A percentile compares a stretch with the other conserved stretches of the same genome.
phyloP scores from a whole-genome alignment of 1,284 basidiomycete genomes.

The Cutaneotrichosporon sp. region DNA sequence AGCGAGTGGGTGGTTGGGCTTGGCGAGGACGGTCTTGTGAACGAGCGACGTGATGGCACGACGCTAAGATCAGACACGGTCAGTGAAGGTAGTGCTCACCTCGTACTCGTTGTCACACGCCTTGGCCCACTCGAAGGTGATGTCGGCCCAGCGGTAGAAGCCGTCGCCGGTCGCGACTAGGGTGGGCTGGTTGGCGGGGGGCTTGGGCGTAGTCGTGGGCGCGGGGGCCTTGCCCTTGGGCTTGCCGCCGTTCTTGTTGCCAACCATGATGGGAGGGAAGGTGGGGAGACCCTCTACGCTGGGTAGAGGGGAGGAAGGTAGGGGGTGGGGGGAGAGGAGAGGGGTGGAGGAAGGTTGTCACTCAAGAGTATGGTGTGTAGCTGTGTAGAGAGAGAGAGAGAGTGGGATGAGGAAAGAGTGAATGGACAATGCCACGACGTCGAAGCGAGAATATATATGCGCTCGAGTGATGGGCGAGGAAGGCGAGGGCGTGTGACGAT shows the following conservation, averaged over 20 bases:
- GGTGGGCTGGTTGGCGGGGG: no score
- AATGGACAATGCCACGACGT: neutral
- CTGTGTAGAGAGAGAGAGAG: neutral
- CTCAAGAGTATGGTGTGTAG: no score
- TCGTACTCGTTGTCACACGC: constrained; percentile 27
- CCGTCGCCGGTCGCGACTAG: constrained; percentile 34
- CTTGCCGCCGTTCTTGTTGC: neutral
- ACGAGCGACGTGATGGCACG: constrained; percentile 68
- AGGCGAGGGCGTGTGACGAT: neutral
- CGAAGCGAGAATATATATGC: neutral
- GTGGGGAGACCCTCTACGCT: no score
- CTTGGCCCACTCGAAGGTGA: constrained; percentile 41
- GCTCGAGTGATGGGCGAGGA: neutral
- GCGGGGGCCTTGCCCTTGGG: neutral
- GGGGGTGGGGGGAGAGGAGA: neutral
- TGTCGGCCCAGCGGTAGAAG: constrained; percentile 43
- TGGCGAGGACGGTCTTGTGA: constrained; percentile 64
- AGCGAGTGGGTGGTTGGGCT: constrained; percentile 72
- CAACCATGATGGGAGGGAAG: neutral
- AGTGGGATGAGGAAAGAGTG: neutral
- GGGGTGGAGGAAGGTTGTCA: neutral
- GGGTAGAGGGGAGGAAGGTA: neutral
- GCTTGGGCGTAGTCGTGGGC: neutral
- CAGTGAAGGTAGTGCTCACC: constrained; percentile 30
- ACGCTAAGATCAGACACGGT: constrained; percentile 25